Evolutionary conservation across 2,329 filamentous ascomycete species (phyloP), one percentile per base, ranked within the genome.

Genomic region (Cordyceps pruinosa): DNA sequence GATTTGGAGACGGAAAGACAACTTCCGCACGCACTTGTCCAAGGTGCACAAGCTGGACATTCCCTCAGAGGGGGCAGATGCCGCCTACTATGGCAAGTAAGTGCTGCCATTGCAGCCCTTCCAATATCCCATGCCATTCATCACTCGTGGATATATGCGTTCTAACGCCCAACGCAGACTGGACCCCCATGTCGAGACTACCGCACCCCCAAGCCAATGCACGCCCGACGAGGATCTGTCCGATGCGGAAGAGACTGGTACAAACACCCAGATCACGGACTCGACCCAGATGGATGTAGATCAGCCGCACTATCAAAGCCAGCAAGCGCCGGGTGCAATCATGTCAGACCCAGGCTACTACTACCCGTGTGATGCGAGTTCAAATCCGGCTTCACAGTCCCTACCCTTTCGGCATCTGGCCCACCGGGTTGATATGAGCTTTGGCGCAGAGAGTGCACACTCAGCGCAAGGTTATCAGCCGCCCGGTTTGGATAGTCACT

Each of bases 1-100:
- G 68, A 73, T 79, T 35, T 96, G 89, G 89, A 87, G 88, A 1
- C 82, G 92, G 23, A 76, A 86, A 51, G 92, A 97, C 70, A 97
- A 97, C 66, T 96, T 96, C 69, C 86, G 86, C 60, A 84, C 87
- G 35, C 92, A 97, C 67, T 77, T 96, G 46, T 76, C 74, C 50
- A 81, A 86, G 12, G 83, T 89, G 64, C 91, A 96, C 68, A 60
- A 61, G 19, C 9, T 46, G 12, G n/a, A 23, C 3, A 37, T 55
- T 26, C 10, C 52, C 13, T n/a, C 25, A 2, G 30, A 47, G 3
- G n/a, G 9, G 2, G 42, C 42, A 21, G 32, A 30, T 13, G 15
- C 34, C 10, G 7, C 17, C 23, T 55, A 55, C 25, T 30, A 13
- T 12, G 19, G 37, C 32, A 15, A 21, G 52, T 55, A 47, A 37